Conservation (phyloP, 1,284 basidiomycete species). For the Leccinum ponderosum region DNA sequence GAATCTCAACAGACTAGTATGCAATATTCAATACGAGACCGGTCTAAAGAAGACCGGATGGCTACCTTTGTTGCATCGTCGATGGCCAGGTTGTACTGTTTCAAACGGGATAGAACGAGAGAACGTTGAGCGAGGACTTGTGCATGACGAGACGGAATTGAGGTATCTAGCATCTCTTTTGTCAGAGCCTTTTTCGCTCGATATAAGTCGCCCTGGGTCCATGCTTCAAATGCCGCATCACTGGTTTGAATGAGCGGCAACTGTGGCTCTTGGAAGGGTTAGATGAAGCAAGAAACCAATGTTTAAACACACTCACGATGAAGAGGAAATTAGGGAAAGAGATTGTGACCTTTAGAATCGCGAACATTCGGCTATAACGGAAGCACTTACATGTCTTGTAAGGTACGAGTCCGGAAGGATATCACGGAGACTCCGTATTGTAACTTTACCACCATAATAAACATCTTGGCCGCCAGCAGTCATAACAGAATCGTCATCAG, state of each 20-base stretch:
- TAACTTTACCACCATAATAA: background rate
- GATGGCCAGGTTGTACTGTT: background rate
- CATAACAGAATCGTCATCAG: background rate
- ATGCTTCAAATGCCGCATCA: background rate
- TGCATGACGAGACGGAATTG: background rate
- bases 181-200: background rate
- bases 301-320: background rate
- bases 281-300: background rate
- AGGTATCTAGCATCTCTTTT: background rate
- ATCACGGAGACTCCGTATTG: background rate
- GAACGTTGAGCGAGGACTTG: background rate
- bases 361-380: too few species aligned
- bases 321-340: too few species aligned
- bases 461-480: background rate
- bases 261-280: background rate
- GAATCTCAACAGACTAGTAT: background rate
- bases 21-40: background rate
- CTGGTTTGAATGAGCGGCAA: background rate
- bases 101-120: background rate
- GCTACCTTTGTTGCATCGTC: too few species aligned
- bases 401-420: background rate
- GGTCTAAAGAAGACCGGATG: too few species aligned
- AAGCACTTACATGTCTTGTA: too few species aligned
- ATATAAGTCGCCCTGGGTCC: background rate
- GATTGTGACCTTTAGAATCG: too few species aligned